Evolutionary conservation across 2,329 filamentous ascomycete species (phyloP), one percentile per base, ranked within the genome.

Genomic region (Ophiobolus disseminans): DNA sequence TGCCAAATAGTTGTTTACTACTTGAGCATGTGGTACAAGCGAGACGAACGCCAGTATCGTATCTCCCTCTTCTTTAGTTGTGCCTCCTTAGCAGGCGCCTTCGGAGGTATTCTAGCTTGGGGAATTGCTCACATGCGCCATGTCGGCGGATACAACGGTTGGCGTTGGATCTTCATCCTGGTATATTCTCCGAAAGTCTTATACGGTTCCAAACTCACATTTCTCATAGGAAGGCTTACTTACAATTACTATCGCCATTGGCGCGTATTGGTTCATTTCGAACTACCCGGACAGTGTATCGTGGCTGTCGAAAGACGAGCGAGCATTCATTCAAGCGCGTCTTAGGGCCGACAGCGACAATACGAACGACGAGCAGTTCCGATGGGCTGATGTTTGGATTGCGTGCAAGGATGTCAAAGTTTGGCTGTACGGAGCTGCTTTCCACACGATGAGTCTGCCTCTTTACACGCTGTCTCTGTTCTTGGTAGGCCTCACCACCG

Each of bases 261-360:
- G 61, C 6, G 68, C 68, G 4, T 75, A 83, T 67, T 82, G 78
- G 65, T 85, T 88, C 66, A 82, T 89, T n/a, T 78, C 86, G 43
- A 86, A 89, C 68, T 87, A 86, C 46, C 85, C 85, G 0, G 75
- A 78, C 25, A 86, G 79, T 0, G 82, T 85, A 3, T 76, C 75
- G 2, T 87, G 87, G 54, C 73, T 88, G 8, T 78, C 74, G 0
- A 73, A 81, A 2, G 62, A 74, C 2, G 78, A 82, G 53, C 75
- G 85, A 1, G 72, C 76, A 0, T 84, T 81, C 47, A 81, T 91
- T 39, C 79, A 83, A 17, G 76, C 80, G 8, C 83, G 89, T 0
- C 77, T 92, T 0, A 83, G 84, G 8, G 79, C 80, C 4, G 87
- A 91, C 58, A 86, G 82, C 53, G 88, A 91, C 62, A 84, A 87